Evolutionary conservation across 768 basidiomycete genomes (phyloP), one percentile per base, ranked within the genome.

Genomic region (Glaciozyma martinii): DNA sequence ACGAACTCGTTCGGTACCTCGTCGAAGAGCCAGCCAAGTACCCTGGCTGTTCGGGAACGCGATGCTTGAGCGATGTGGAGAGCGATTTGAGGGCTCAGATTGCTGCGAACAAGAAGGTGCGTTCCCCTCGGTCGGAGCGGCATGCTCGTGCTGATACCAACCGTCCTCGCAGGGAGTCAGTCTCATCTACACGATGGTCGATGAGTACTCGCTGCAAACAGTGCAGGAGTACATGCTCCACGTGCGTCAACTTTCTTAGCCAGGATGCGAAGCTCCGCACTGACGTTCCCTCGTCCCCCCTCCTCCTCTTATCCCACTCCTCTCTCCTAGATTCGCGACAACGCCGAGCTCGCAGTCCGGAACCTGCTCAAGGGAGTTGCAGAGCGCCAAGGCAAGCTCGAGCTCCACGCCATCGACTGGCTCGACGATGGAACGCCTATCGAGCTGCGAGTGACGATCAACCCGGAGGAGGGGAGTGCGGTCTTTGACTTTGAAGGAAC

Each of bases 1-100:
- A 85, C 29, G 86, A 86, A 0, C 78, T 98, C 32, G 74, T 85
- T 47, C 84, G 89, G 55, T 82, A 88, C 72, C 87, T 97, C 85
- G 78, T 92, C 53, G 86, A 86, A 29, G 84, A 84, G 69, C 91
- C 92, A 0, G 85, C 84, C 25, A 80, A 81, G 73, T 73, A 61
- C 58, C 87, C 87, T 19, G 87, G 90, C 33, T 88, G 86, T 71
- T 90, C 88, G 13, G 90, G 90, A 5, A 91, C 89, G 73, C 79
- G 91, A 63, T 89, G 90, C 72, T 84, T 92, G 59, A 80, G 86
- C 55, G 90, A 92, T 68, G 91, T 94, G 1, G 91, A 91, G 78
- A 90, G 88, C 71, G 91, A 94, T 75, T 75, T 94, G 57, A 90
- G 90, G 76, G 91, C 91, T 60, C 90, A 93, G 89, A 86, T 93